Conservation (phyloP, 805 yeast species). For the Kuraishia cidri region DNA sequence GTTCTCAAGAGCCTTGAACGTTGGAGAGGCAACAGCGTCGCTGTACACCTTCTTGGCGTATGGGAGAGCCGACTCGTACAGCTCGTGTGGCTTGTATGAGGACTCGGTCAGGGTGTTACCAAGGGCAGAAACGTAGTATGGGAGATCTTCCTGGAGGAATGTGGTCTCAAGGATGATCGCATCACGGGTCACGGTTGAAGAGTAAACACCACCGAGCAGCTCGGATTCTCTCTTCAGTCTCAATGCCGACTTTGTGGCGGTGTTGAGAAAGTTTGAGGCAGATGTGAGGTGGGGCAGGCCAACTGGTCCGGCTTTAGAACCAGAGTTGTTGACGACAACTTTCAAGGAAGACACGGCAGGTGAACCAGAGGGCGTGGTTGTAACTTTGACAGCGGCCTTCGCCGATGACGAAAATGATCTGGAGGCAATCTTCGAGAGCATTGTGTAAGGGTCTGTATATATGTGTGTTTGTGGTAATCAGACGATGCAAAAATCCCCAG, state of each 20-base stretch:
- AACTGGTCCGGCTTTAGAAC: slow-evolving; percentile 65
- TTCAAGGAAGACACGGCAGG: slow-evolving; percentile 61
- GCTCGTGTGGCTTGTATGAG: slow-evolving; percentile 76
- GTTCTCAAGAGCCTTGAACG: slow-evolving; percentile 61
- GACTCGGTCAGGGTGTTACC: slow-evolving; percentile 68
- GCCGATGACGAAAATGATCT: slow-evolving; percentile 25
- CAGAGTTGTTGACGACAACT: slow-evolving; percentile 74
- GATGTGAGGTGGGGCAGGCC: slow-evolving; percentile 85
- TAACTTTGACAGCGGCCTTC: slow-evolving; percentile 25
- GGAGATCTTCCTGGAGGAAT: slow-evolving; percentile 82
- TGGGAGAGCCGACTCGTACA: slow-evolving; percentile 75
- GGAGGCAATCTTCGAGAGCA: slow-evolving; percentile 19
- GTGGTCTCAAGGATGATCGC: slow-evolving; percentile 69
- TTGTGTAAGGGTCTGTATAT: slow-evolving; percentile 6
- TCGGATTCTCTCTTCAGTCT: slow-evolving; percentile 93
- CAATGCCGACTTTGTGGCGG: slow-evolving; percentile 75
- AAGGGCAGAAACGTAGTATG: slow-evolving; percentile 82
- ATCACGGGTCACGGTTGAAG: slow-evolving; percentile 73
- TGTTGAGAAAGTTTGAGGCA: slow-evolving; percentile 78
- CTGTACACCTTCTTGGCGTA: slow-evolving; percentile 57
- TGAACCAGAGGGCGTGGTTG: slow-evolving; percentile 37
- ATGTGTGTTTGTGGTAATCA: neutral
- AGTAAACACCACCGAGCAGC: slow-evolving; percentile 78
- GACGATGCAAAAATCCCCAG: too few relatives aligned
- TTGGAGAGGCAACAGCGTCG: slow-evolving; percentile 41